Percentiles rank a stretch among this genome's conserved stretches.
Conservation (phyloP, 495 filamentous ascomycete genomes). For the Neurospora sp. region DNA sequence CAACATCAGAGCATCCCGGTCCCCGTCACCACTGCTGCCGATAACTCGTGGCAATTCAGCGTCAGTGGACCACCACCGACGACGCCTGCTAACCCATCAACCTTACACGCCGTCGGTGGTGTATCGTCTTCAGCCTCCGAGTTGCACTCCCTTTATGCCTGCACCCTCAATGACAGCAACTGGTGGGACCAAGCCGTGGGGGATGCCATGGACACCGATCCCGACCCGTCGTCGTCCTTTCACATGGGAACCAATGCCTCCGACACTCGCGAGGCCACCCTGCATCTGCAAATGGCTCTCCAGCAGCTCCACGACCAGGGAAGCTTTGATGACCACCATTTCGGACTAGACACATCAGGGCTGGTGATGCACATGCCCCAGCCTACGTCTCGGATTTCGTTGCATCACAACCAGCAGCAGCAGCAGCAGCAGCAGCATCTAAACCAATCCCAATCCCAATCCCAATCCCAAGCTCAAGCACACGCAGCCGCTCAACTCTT, state of each 20-base stretch:
- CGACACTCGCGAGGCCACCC: not conserved
- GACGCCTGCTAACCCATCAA: conserved; percentile 4
- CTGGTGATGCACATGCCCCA: conserved; percentile 33
- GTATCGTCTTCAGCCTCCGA: not conserved
- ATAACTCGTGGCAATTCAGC: not conserved
- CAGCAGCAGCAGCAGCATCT: conserved; percentile 3
- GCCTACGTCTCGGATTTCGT: not conserved
- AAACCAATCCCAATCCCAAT: not conserved
- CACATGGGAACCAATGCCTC: conserved; percentile 6
- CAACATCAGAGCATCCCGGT: not conserved
- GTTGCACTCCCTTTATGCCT: not conserved
- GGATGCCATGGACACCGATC: conserved; percentile 15
- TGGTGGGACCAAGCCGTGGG: conserved; percentile 23
- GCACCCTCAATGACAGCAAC: conserved; percentile 5
- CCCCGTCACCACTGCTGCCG: not conserved
- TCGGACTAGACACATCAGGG: conserved; percentile 15
- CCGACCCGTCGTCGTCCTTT: not conserved
- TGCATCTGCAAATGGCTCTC: not conserved
- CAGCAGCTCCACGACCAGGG: conserved; percentile 4
- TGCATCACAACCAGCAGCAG: conserved; percentile 6
- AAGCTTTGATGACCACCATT: conserved; percentile 19
- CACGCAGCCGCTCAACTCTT: not conserved
- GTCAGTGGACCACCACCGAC: conserved; percentile 1
- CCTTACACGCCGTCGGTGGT: not conserved
- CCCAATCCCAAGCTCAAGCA: not conserved